Percentiles rank a stretch among this genome's conserved stretches.
Conservation (phyloP, 2,329 filamentous ascomycete species). For the Neofusicoccum kwambonambiense region DNA sequence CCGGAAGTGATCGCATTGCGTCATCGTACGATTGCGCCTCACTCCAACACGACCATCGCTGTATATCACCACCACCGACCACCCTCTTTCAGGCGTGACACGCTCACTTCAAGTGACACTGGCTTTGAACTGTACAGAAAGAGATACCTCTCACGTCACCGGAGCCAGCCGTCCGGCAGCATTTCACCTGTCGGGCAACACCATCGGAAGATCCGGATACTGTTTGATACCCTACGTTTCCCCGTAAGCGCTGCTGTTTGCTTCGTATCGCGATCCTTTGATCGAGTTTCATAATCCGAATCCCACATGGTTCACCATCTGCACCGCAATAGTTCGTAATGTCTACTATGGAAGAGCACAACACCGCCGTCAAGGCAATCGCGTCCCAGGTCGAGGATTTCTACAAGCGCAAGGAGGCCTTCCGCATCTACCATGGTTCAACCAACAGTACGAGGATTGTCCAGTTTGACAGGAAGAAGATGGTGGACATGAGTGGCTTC, state of each 20-base stretch:
- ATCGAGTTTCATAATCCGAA: too few species aligned
- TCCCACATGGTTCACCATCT: too few species aligned
- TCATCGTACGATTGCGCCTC: neutral
- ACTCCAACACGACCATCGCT: neutral
- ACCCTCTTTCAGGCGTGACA: neutral
- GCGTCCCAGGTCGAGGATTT: constrained; percentile 45
- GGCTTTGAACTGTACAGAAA: neutral
- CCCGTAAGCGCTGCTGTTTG: neutral
- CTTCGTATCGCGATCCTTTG: too few species aligned
- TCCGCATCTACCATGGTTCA: constrained; percentile 58
- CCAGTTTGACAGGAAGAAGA: constrained; percentile 38
- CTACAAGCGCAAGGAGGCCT: constrained; percentile 46
- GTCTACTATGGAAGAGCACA: constrained; percentile 32
- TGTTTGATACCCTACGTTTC: neutral
- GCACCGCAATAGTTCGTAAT: neutral
- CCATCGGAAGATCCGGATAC: neutral
- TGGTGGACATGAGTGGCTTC: constrained; percentile 52
- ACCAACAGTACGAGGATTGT: constrained; percentile 54
- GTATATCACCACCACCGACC: neutral
- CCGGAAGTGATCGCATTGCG: neutral
- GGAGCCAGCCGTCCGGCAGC: neutral
- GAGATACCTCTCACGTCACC: neutral
- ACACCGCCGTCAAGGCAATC: constrained; percentile 37
- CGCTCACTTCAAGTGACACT: neutral
- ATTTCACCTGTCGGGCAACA: neutral